phyloP scores from a whole-genome alignment of 495 filamentous ascomycete species.

The Peziza echinospora region DNA sequence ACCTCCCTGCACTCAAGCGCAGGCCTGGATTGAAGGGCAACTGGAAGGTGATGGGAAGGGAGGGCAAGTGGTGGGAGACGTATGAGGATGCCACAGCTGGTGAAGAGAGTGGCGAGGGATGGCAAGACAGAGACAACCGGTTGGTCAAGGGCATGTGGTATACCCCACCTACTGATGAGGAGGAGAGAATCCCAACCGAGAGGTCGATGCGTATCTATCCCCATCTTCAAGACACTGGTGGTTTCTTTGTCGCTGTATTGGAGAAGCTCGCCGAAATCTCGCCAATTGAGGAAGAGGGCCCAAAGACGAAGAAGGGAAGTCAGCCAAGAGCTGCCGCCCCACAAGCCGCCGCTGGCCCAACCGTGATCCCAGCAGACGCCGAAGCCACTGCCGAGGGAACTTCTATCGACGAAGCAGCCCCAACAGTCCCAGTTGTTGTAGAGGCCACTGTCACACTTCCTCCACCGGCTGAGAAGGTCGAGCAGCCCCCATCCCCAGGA shows the following conservation, averaged over 20 bases:
- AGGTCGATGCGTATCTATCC: conserved; percentile 84
- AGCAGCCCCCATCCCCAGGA: conserved; percentile 21
- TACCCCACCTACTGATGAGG: conserved; percentile 30
- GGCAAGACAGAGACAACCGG: conserved; percentile 37
- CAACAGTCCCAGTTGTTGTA: conserved; percentile 22
- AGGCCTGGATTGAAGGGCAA: conserved; percentile 39
- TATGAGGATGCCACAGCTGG: conserved; percentile 43
- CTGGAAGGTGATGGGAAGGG: conserved; percentile 82
- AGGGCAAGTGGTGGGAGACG: conserved; percentile 46
- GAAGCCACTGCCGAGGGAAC: conserved; percentile 20
- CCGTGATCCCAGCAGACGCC: conserved; percentile 27
- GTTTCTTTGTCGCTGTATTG: conserved; percentile 88
- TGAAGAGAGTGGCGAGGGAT: conserved; percentile 7
- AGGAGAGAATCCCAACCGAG: conserved; percentile 48
- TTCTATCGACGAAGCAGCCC: conserved; percentile 24
- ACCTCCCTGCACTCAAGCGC: conserved; percentile 55
- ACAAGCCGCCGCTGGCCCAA: conserved; percentile 8
- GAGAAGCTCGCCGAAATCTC: conserved; percentile 80
- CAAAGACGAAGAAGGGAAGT: conserved; percentile 27
- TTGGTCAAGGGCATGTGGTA: conserved; percentile 71
- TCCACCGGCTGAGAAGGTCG: conserved; percentile 24
- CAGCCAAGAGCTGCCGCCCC: not conserved
- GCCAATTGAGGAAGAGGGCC: conserved; percentile 48
- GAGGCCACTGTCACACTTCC: not conserved
- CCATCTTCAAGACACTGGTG: conserved; percentile 86